Percentiles rank a stretch among this genome's conserved stretches.
phyloP scores from a whole-genome alignment of 2,329 filamentous ascomycete species.

The Scopulariopsis brevicaulis region DNA sequence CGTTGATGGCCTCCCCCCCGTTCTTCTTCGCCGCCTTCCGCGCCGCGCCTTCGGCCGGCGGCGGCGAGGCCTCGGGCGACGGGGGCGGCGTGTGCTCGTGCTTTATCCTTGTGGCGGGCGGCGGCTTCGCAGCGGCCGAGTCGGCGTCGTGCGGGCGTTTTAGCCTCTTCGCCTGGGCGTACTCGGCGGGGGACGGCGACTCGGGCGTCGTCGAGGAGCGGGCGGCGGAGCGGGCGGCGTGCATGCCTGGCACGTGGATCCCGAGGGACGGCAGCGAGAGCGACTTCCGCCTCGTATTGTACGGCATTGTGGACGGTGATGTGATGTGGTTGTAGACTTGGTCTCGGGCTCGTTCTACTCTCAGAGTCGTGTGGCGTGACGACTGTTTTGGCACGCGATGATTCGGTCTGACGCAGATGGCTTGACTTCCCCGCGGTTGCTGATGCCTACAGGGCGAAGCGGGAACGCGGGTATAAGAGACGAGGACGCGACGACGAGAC shows the following conservation, averaged over 20 bases:
- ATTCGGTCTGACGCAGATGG: background rate
- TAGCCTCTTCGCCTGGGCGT: constrained; percentile 50
- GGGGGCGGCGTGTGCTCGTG: constrained; percentile 60
- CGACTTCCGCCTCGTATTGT: constrained; percentile 95
- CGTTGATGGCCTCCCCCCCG: constrained; percentile 75
- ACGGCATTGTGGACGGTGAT: constrained; percentile 52
- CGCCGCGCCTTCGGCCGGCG: background rate
- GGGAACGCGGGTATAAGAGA: background rate
- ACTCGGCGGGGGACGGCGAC: constrained; percentile 10
- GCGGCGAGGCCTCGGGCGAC: constrained; percentile 16
- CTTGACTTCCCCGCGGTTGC: background rate
- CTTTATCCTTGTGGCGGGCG: constrained; percentile 15
- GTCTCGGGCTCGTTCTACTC: background rate
- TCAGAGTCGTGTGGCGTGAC: background rate
- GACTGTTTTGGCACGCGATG: background rate
- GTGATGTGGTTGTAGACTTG: constrained; percentile 4
- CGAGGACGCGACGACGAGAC: background rate
- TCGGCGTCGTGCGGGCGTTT: constrained; percentile 60
- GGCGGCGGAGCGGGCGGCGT: constrained; percentile 39
- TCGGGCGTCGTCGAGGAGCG: constrained; percentile 11
- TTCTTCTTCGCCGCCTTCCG: constrained; percentile 14
- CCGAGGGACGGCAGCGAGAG: constrained; percentile 86
- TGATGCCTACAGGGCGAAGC: background rate
- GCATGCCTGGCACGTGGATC: constrained; percentile 68
- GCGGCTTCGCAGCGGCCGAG: constrained; percentile 25